Evolutionary conservation across 1,139 yeast species (phyloP).

Genomic region (Pichia sp.): DNA sequence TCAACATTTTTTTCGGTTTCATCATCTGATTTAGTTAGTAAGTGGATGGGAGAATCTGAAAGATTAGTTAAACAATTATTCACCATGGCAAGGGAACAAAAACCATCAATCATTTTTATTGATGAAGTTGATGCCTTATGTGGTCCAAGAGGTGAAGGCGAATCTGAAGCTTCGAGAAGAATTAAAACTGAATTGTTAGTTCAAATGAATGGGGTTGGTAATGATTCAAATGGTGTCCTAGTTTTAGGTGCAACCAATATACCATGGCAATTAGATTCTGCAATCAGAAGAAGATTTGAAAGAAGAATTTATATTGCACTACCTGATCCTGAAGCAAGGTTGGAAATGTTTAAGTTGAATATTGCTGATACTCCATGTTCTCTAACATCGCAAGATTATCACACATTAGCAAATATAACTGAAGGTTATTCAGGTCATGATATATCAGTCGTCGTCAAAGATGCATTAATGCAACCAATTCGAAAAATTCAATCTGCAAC

Average conservation of each 20-base stretch:
- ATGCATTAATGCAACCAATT: constrained; percentile 96
- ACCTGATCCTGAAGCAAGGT: constrained; percentile 87
- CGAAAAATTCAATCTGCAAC: constrained; percentile 95
- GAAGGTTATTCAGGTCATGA: constrained; percentile 98
- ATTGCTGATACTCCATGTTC: constrained; percentile 88
- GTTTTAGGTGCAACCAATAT: constrained; percentile 97
- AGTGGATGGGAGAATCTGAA: constrained; percentile 99
- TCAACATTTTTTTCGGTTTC: constrained; percentile 94
- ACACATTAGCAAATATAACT: constrained; percentile 83
- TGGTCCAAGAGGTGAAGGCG: constrained; percentile 98
- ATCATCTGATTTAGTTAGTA: constrained; percentile 88
- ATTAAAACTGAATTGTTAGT: constrained; percentile 93
- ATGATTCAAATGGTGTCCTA: constrained; percentile 85
- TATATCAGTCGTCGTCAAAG: constrained; percentile 92
- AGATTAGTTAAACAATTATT: constrained; percentile 90
- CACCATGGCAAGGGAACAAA: constrained; percentile 92
- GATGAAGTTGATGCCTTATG: constrained; percentile 98
- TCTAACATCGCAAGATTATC: constrained; percentile 65
- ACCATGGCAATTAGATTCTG: constrained; percentile 98
- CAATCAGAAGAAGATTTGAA: constrained; percentile 94
- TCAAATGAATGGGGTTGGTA: constrained; percentile 99
- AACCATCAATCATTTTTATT: constrained; percentile 90
- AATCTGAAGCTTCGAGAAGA: constrained; percentile 92
- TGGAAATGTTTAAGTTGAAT: constrained; percentile 89
- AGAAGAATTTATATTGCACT: constrained; percentile 89